Base-by-base conservation (phyloP, 108 stramenopile genomes). In the Stephanodiscus minutulus region DNA sequence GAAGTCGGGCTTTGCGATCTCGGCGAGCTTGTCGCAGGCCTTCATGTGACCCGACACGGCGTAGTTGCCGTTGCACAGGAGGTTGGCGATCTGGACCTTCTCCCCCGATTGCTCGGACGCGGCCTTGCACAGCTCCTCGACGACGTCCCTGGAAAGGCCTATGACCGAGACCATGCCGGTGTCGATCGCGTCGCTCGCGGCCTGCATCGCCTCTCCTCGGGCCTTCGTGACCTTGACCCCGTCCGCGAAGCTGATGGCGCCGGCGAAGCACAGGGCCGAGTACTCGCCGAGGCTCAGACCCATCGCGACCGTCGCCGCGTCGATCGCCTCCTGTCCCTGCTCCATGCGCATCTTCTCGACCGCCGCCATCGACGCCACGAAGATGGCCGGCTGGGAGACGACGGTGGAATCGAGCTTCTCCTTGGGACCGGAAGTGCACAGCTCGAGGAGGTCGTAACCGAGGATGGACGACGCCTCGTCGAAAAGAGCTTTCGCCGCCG, bases 161-260 rank as follows among this genome's bases (percentile, higher is more conserved):
- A 98, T 96, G 22, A 98, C 95, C 52, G 95, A 95, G 33, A 98
- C 97, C 98, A 98, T 98, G 25, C 96, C 95, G 9, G 91, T 84
- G 61, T 94, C 90, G 20, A 88, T 82, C 11, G 95, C 93, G 73
- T 98, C 98, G 8, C 95, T 84, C 28, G 98, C 98, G 7, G 96
- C 96, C 85, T 97, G 96, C 98, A 98, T 98, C 44, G 97, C 96
- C 82, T 96, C 96, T 7, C 97, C 97, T 61, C 97, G 86, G 13
- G 91, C 95, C 85, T 98, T 98, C 61, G 98, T 98, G 46, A 98
- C 93, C 72, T 89, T 91, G 64, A 98, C 98, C 22, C 98, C 98
- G 74, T 98, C 98, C 58, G 94, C 97, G 81, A 98, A 98, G 10
- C 92, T 92, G 55, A 98, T 70, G 44, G 98, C 98, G 17, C 88